Evolutionary conservation across 208 protist genomes (phyloP).

Genomic region (Trypanosoma congolense): DNA sequence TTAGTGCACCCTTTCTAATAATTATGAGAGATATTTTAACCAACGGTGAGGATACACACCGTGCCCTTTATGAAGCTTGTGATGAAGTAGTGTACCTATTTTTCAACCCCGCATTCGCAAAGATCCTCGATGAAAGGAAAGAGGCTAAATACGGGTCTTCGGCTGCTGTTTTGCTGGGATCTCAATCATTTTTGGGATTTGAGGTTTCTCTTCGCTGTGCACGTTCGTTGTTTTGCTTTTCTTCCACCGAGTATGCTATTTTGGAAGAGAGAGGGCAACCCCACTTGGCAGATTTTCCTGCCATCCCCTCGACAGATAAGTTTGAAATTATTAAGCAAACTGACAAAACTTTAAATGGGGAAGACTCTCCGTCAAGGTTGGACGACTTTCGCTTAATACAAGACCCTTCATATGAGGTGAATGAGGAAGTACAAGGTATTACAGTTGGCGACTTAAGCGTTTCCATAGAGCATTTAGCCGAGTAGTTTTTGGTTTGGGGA

Average conservation of each 20-base stretch:
- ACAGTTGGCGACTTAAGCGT: background rate
- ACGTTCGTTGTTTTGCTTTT: slow-evolving; percentile 73
- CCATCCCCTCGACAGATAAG: slow-evolving; percentile 33
- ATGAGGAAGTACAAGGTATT: too few species aligned
- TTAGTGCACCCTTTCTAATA: slow-evolving; percentile 71
- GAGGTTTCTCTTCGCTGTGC: slow-evolving; percentile 80
- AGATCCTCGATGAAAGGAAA: slow-evolving; percentile 38
- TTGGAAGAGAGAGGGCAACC: slow-evolving; percentile 77
- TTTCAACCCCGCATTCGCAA: slow-evolving; percentile 77
- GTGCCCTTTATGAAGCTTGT: slow-evolving; percentile 62
- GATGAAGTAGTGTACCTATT: slow-evolving; percentile 80
- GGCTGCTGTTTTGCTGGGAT: slow-evolving; percentile 41
- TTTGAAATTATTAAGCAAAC: slow-evolving; percentile 7
- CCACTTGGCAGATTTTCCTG: slow-evolving; percentile 47
- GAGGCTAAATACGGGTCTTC: slow-evolving; percentile 22
- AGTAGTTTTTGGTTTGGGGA: background rate
- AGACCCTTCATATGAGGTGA: too few species aligned
- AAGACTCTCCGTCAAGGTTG: too few species aligned
- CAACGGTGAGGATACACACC: slow-evolving; percentile 61
- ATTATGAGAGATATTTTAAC: slow-evolving; percentile 69
- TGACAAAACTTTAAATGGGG: too few species aligned
- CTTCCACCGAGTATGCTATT: slow-evolving; percentile 66
- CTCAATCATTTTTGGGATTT: slow-evolving; percentile 78
- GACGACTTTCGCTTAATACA: too few species aligned
- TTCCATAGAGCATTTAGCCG: background rate